phyloP scores from a whole-genome alignment of 768 basidiomycete genomes.

The Leccinum arenicola region DNA sequence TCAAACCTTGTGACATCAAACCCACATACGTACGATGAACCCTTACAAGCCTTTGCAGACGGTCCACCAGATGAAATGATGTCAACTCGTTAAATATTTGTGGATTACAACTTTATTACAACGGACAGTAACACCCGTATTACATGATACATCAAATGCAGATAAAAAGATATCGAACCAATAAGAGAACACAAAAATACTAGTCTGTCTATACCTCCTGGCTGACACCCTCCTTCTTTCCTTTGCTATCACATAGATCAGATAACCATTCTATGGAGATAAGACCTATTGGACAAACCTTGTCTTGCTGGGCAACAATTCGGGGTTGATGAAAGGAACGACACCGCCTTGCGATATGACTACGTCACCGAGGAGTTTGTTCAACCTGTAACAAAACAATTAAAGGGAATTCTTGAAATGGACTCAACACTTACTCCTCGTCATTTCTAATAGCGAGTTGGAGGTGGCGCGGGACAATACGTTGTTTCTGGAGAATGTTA shows the following conservation, averaged over 20 bases:
- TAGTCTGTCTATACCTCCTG: slow-evolving; percentile 28
- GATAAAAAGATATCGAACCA: slow-evolving; percentile 26
- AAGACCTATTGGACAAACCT: slow-evolving; percentile 17
- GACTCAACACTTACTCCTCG: slow-evolving; percentile 56
- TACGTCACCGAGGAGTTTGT: slow-evolving; percentile 80
- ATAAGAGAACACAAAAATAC: slow-evolving; percentile 16
- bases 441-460: slow-evolving; percentile 92
- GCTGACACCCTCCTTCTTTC: slow-evolving; percentile 33
- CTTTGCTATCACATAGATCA: slow-evolving; percentile 27
- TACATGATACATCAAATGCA: slow-evolving; percentile 30
- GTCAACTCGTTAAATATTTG: slow-evolving; percentile 1
- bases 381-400: slow-evolving; percentile 43
- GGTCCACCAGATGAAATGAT: not conserved
- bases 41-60: too few relatives aligned
- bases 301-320: slow-evolving; percentile 32
- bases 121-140: slow-evolving; percentile 7
- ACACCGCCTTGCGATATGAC: slow-evolving; percentile 92
- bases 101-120: slow-evolving; percentile 19
- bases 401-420: not conserved
- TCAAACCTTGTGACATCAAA: not conserved
- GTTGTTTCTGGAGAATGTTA: slow-evolving; percentile 58
- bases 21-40: not conserved
- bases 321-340: slow-evolving; percentile 63
- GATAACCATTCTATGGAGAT: not conserved
- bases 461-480: slow-evolving; percentile 91